Evolutionary conservation across 129 eudicot species (phyloP).

Genomic region (Ambrosia trifida): DNA sequence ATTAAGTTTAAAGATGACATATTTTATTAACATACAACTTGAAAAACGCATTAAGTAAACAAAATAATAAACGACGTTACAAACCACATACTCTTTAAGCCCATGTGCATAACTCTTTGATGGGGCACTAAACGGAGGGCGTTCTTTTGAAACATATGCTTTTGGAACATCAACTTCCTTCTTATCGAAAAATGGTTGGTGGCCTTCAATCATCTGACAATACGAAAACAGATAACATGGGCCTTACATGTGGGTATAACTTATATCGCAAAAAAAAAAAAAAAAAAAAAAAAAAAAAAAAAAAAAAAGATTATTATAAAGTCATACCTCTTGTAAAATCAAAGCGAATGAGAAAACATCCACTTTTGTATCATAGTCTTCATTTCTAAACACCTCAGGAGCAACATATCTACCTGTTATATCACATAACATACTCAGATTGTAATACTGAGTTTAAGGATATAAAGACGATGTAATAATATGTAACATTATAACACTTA

Average conservation of each 20-base stretch:
- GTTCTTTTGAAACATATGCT: conserved; percentile 64
- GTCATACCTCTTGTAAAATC: conserved; percentile 83
- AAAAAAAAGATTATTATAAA: conserved; percentile 15
- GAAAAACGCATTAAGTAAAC: neutral
- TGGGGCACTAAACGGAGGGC: conserved; percentile 88
- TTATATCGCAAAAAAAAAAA: neutral
- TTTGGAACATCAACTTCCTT: conserved; percentile 69
- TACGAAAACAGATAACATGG: conserved; percentile 16
- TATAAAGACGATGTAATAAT: neutral
- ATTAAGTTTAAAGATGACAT: neutral
- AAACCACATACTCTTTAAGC: conserved; percentile 64
- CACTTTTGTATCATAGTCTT: conserved; percentile 84
- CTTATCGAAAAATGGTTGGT: conserved; percentile 64
- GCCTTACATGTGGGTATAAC: conserved; percentile 8
- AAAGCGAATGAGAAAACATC: conserved; percentile 95
- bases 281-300: neutral
- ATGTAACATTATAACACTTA: conserved; percentile 35
- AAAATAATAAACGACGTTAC: neutral
- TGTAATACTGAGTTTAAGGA: neutral
- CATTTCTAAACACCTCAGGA: conserved; percentile 87
- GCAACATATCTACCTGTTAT: conserved; percentile 91
- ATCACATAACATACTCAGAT: neutral
- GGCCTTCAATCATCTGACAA: conserved; percentile 93
- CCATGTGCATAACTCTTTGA: conserved; percentile 75
- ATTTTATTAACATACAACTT: conserved; percentile 1